Base-by-base conservation (phyloP, 768 basidiomycete species). In the Trametes cingulata region DNA sequence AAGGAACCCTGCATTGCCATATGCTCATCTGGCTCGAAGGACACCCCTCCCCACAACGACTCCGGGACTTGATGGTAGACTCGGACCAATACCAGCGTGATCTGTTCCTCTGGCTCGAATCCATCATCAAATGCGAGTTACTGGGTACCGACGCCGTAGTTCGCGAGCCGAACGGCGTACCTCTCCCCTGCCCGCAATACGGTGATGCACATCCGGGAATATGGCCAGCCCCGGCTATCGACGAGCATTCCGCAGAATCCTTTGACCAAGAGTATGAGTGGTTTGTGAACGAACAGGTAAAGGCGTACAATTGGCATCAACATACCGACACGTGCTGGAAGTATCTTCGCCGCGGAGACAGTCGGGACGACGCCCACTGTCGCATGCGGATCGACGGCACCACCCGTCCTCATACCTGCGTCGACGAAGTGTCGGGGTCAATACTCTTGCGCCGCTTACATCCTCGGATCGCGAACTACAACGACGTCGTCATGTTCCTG, bases 1-100 rank as follows among this genome's bases (percentile, higher is more conserved):
- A 68, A 15, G 73, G 72, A 0, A 69, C 68, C 5, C 52, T 75
- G 1, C 75, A 76, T 57, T 69, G 68, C 29, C 75, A 76, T 53
- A 68, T 74, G 64, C 45, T 75, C 0, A 56, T 71, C 1, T 75
- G 70, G 74, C 33, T 75, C 0, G 19, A 61, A 20, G 72, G 69
- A 0, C 60, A 65, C 33, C 62, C 65, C 7, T 63, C 63, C 2
- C 70, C 74, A 1, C 60, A 69, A 15, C 48, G 50, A n/a, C 42
- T 69, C 6, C 47, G 59, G 10, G 55, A 63, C 17, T 29, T 45
- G 12, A 56, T 68, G 52, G n/a, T 14, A 6, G 36, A 41, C 5
- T 45, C 48, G 15, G 37, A 56, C n/a, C 5, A 20, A 4, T 51
- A 37, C 10, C 8, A 20, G 35, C 6, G 3, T 4, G 9, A 36